Evolutionary conservation across 1,139 yeast species (phyloP), one percentile per base, ranked within the genome.

Genomic region (Debaryomyces psychrophilus): DNA sequence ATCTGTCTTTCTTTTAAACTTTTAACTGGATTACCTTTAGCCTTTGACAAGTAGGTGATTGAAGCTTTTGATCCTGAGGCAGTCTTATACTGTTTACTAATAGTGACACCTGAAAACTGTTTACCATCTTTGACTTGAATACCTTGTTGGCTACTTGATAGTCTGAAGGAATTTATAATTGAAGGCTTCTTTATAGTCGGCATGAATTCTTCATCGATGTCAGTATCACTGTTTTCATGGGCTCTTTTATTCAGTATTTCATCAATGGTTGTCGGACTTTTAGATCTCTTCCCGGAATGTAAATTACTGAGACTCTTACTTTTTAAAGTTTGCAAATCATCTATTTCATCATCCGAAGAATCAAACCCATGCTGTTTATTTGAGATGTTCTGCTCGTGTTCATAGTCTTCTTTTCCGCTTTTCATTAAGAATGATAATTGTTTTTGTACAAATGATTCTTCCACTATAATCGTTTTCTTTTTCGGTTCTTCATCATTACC

Each of bases 21-120:
- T 49, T 63, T 67, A 25, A 60, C 36, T 14, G 54, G 54, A 23
- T 49, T 55, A 23, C 51, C 50, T 17, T 59, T 60, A 34, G 59
- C 71, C 45, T 77, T 79, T 3, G 77, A 68, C 62, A 82, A 61
- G 47, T 73, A 81, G 18, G 85, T 79, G 48, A 83, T 77, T 2
- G 88, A 80, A 0, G 87, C 82, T 52, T 75, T 79, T 2, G 82
- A 71, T 5, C 85, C 82, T 2, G 82, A 71, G 1, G 82, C 85
- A 15, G 76, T 76, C 56, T 74, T 82, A 54, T 81, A 80, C 34
- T 77, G 77, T 41, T 78, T 81, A 42, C 82, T 76, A 9, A 81
- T 67, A 0, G 81, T 80, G 33, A 83, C 87, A 2, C 85, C 83
- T 31, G 79, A 70, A 55, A 75, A 75, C 14, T 54, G 54, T 41